phyloP scores from a whole-genome alignment of 2,329 filamentous ascomycete genomes.

The Ascosphaera apis region DNA sequence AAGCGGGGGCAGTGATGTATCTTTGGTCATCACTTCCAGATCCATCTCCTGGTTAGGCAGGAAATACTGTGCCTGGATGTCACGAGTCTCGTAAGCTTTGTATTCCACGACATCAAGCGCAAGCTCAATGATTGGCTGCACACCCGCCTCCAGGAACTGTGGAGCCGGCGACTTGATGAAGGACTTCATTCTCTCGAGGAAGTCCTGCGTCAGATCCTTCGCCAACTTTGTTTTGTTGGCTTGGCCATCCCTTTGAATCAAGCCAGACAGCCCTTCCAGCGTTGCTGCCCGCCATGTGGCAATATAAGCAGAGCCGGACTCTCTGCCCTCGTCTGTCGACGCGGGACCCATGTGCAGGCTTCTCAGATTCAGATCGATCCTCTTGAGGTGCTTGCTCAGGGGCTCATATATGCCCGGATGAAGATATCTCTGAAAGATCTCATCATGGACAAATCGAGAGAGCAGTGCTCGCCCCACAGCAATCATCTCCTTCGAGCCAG shows the following conservation, averaged over 20 bases:
- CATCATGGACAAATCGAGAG: conserved; percentile 70
- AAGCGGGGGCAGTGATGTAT: conserved; percentile 37
- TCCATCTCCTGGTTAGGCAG: conserved; percentile 50
- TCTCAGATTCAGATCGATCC: conserved; percentile 71
- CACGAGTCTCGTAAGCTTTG: conserved; percentile 71
- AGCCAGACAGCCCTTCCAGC: conserved; percentile 61
- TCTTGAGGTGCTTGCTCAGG: conserved; percentile 59
- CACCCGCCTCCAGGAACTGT: conserved; percentile 62
- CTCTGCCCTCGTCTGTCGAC: conserved; percentile 64
- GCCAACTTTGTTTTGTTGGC: conserved; percentile 48
- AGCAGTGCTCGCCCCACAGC: conserved; percentile 78
- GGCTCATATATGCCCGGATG: conserved; percentile 63
- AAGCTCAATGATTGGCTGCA: conserved; percentile 80
- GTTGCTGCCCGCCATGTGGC: conserved; percentile 87
- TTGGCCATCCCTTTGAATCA: conserved; percentile 40
- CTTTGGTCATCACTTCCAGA: conserved; percentile 62
- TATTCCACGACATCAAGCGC: conserved; percentile 70
- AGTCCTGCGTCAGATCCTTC: conserved; percentile 41
- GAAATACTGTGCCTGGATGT: conserved; percentile 72
- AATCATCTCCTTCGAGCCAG: conserved; percentile 94
- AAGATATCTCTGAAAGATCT: conserved; percentile 79
- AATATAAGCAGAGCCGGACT: conserved; percentile 67
- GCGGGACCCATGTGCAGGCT: conserved; percentile 37
- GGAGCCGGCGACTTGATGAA: conserved; percentile 57
- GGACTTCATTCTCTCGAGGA: conserved; percentile 47